Evolutionary conservation across 2,329 filamentous ascomycete species (phyloP).

Genomic region (Lachnum nothofagi): DNA sequence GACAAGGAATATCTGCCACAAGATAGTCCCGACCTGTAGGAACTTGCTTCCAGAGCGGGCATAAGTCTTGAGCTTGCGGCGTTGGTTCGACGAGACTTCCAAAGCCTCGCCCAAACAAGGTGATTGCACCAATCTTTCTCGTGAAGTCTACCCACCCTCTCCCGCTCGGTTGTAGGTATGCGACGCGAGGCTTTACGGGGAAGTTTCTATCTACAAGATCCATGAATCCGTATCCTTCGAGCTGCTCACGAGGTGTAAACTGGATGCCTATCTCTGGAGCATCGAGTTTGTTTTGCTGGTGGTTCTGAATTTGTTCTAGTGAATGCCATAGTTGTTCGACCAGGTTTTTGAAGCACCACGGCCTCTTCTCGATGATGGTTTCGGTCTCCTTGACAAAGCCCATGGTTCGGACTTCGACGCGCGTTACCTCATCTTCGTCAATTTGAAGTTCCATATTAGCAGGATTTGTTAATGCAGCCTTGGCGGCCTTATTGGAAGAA

Average conservation of each 20-base stretch:
- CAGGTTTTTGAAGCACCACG: slow-evolving; percentile 6
- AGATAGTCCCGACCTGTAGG: slow-evolving; percentile 6
- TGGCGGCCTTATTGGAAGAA: no score
- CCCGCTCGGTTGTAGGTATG: slow-evolving; percentile 3
- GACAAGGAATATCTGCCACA: not conserved
- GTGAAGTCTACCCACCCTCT: slow-evolving; percentile 12
- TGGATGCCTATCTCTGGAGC: not conserved
- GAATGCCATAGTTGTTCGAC: slow-evolving; percentile 2
- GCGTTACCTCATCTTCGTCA: no score
- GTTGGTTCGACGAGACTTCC: slow-evolving; percentile 7
- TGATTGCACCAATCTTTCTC: slow-evolving; percentile 2
- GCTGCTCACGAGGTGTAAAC: slow-evolving; percentile 3
- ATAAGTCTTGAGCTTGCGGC: not conserved
- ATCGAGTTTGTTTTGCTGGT: not conserved
- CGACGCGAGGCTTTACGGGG: not conserved
- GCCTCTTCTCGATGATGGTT: not conserved
- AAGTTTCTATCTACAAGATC: slow-evolving; percentile 3
- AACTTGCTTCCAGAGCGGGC: slow-evolving; percentile 3
- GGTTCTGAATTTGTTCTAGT: slow-evolving; percentile 8
- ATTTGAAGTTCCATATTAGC: no score
- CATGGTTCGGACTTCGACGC: no score
- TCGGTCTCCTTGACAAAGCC: not conserved
- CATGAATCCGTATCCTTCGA: slow-evolving; percentile 9
- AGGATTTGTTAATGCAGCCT: no score
- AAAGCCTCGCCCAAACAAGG: slow-evolving; percentile 9